Conservation (phyloP, 129 eudicot species). For the Artemisia argyi region DNA sequence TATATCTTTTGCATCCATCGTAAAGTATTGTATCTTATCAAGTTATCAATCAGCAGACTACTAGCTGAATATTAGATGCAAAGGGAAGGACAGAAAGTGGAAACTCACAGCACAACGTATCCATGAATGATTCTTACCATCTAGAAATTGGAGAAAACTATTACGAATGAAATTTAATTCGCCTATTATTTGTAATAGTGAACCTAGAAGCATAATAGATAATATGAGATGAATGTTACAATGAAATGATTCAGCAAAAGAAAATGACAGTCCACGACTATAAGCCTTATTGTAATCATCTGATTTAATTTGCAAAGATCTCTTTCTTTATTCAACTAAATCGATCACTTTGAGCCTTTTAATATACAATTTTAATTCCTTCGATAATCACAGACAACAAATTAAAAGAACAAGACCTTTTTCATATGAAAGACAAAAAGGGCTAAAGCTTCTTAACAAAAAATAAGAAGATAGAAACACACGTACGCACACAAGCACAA, state of each 20-base stretch:
- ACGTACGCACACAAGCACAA: constrained; percentile 3
- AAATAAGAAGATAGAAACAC: constrained; percentile 22
- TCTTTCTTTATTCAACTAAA: constrained; percentile 21
- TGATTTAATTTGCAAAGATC: constrained; percentile 15
- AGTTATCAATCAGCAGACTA: too few relatives aligned
- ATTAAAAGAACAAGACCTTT: constrained; percentile 19
- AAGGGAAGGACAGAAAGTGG: not conserved
- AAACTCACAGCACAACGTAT: not conserved
- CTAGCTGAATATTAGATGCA: not conserved
- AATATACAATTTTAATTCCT: constrained; percentile 17
- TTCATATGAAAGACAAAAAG: constrained; percentile 26
- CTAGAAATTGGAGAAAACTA: not conserved
- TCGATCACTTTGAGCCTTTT: constrained; percentile 16
- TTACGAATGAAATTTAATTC: not conserved
- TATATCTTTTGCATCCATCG: too few relatives aligned
- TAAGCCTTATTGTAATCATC: constrained; percentile 6
- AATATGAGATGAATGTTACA: not conserved
- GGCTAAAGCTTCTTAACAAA: constrained; percentile 21
- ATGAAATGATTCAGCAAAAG: constrained; percentile 20
- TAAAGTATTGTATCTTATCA: too few relatives aligned
- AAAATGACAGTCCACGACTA: constrained; percentile 22
- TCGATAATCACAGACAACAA: constrained; percentile 21
- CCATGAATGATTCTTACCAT: not conserved
- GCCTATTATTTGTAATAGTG: not conserved
- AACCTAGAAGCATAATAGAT: not conserved